A percentile compares a stretch with the other conserved stretches of the same genome.
Evolutionary conservation across 2,329 filamentous ascomycete species (phyloP).

Genomic region (Scortechinia acanthostroma): DNA sequence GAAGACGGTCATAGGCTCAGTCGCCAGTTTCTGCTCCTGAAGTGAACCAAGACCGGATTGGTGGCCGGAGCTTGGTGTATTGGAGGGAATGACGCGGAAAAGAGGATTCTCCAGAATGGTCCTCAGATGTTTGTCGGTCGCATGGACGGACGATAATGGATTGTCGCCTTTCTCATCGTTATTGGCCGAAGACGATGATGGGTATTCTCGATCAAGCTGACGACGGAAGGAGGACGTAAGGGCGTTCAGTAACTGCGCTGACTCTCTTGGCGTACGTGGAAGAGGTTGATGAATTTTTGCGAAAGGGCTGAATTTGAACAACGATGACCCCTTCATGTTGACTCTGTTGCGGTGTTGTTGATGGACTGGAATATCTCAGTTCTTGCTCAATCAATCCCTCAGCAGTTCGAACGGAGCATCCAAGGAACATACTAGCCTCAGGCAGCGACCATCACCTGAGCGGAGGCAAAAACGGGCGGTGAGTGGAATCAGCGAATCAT

Average conservation of each 20-base stretch:
- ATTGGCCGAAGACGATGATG: not conserved
- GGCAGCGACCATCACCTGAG: too few species aligned
- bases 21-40: constrained; percentile 8
- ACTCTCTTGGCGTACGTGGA: constrained; percentile 46
- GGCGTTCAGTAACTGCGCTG: constrained; percentile 46
- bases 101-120: constrained; percentile 28
- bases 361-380: too few species aligned
- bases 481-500: too few species aligned
- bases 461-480: too few species aligned
- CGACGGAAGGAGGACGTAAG: constrained; percentile 56
- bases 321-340: not conserved
- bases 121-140: constrained; percentile 23
- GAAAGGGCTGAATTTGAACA: not conserved
- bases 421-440: too few species aligned
- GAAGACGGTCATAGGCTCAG: constrained; percentile 20
- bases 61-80: constrained; percentile 4
- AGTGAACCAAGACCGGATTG: constrained; percentile 4
- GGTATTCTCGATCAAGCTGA: constrained; percentile 51
- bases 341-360: too few species aligned
- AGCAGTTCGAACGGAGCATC: too few species aligned
- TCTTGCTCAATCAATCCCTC: too few species aligned
- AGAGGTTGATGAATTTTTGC: constrained; percentile 26
- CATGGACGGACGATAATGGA: not conserved
- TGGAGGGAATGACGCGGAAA: constrained; percentile 23
- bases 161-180: not conserved